These are phyloP conservation scores for Delonix regia DNA, from an alignment of 306 rosid genomes.

Conservation along the genomic window DNA sequence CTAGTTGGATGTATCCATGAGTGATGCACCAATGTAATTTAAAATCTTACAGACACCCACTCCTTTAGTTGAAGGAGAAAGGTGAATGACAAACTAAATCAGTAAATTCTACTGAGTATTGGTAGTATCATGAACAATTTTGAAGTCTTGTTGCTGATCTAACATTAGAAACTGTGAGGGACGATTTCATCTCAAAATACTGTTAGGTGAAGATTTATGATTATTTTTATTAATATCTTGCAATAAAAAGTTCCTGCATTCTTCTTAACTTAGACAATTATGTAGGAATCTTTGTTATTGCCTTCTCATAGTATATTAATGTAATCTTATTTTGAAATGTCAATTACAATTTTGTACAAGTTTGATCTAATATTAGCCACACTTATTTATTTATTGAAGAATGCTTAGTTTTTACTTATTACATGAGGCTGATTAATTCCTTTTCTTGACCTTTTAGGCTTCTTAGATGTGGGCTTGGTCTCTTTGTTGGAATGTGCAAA, in stretches of 20 bases:
- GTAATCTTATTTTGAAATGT: conserved; percentile 4
- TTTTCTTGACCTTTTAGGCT: conserved; percentile 60
- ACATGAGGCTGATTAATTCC: conserved; percentile 24
- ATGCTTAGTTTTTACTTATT: conserved; percentile 14
- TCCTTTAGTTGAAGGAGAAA: conserved; percentile 8
- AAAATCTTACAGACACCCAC: background rate
- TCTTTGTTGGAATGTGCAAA: conserved; percentile 65
- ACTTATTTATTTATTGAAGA: background rate
- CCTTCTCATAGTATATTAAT: background rate
- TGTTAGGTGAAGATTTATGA: background rate
- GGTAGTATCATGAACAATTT: background rate
- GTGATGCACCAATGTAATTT: conserved; percentile 9
- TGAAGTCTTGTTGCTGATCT: conserved; percentile 9
- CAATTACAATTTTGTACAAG: background rate
- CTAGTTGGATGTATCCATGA: conserved; percentile 21
- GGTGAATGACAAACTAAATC: conserved; percentile 17
- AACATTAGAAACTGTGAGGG: background rate
- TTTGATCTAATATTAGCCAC: background rate
- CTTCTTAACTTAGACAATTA: conserved; percentile 1
- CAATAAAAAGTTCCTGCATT: background rate
- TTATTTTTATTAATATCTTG: background rate
- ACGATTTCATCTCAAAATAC: background rate
- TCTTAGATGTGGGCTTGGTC: conserved; percentile 82
- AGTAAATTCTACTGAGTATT: background rate
- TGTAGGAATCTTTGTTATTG: conserved; percentile 3